Evolutionary conservation across 2,329 filamentous ascomycete genomes (phyloP), one percentile per base, ranked within the genome.

Genomic region (Pleochaeta shiraiana): DNA sequence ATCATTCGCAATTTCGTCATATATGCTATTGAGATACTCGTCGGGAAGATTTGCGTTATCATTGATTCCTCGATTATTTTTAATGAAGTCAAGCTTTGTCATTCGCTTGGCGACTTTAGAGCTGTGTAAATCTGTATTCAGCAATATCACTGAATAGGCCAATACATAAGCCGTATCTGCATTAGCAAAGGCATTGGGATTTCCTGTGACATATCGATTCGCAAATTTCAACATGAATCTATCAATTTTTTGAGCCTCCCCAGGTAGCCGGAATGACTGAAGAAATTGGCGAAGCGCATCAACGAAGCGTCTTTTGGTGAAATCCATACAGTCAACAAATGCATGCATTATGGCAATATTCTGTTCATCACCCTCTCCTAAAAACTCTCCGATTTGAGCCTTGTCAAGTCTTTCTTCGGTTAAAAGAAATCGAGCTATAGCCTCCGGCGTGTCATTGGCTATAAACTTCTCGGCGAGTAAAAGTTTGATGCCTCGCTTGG

Each of bases 141-240:
- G 78, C 82, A 98, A 79, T 70, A 98, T 96, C 64, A 97, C 93
- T 0, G 92, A 97, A 75, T 98, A 98, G 0, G 90, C 86, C 43
- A 98, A 79, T 9, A 98, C 90, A 69, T 98, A 98, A 16, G 93
- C 92, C 0, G 95, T 98, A 73, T 98, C 95, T 1, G 93, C 95
- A 71, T 97, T 98, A 39, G 93, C 93, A 74, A 95, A 98, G 0
- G 93, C 92, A 72, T 95, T 95, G 0, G 93, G 93, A 70, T 98
- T 98, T 33, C 91, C 91, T 66, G 86, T 87, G 63, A 95, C 88
- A 73, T 98, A 98, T 66, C 92, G 85, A 74, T 97, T 92, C 11
- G 93, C 93, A 75, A 97, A 98, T 74, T 98, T 98, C 69, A 98
- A 78, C 93, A 98, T 97, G 76, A 97, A 95, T 60, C 93, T 88